Base-by-base conservation (phyloP, 495 filamentous ascomycete genomes). In the Tuber indicum region DNA sequence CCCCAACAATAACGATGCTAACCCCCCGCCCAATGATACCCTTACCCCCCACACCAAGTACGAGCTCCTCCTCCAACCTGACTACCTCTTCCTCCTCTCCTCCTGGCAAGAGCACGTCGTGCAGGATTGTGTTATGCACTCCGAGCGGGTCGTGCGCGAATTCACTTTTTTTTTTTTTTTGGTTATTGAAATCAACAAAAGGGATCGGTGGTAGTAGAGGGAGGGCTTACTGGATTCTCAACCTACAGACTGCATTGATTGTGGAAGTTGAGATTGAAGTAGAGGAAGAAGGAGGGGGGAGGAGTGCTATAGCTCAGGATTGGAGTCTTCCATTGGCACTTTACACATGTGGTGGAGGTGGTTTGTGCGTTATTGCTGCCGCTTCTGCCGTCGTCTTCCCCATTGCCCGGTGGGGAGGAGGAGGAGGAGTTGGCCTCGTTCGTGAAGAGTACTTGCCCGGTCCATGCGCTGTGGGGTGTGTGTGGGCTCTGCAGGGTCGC, bases 141-240 rank as follows among this genome's bases (percentile, higher is more conserved):
- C 32, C 32, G 32, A 32, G 32, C 32, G 32, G 32, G 32, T 32
- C 32, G 32, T 32, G 32, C 32, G 32, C 32, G 32, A 32, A 32
- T 32, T 32, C 32, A 32, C 32, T 32, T 32, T 62, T 44, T 74
- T 43, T 42, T 74, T 75, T 43, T 39, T 74, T 73, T 47, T 71
- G 66, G 39, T 74, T 71, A 75, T 76, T 70, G 66, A 66, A 74
- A 32, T 43, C 0, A 42, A 69, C 16, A 66, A 32, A 19, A 36
- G 6, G n/a, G 62, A 32, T 62, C 52, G 23, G n/a, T 26, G 52
- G n/a, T 16, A n/a, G 23, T 8, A 5, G n/a, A 10, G n/a, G n/a
- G 2, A 3, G 52, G 58, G 26, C 58, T 73, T n/a, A 75, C 74
- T 74, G 72, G 14, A 77, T 77, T 21, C 75, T 72, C 10, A 77